phyloP scores from a whole-genome alignment of 2,329 filamentous ascomycete genomes.

The Fusarium sp. region DNA sequence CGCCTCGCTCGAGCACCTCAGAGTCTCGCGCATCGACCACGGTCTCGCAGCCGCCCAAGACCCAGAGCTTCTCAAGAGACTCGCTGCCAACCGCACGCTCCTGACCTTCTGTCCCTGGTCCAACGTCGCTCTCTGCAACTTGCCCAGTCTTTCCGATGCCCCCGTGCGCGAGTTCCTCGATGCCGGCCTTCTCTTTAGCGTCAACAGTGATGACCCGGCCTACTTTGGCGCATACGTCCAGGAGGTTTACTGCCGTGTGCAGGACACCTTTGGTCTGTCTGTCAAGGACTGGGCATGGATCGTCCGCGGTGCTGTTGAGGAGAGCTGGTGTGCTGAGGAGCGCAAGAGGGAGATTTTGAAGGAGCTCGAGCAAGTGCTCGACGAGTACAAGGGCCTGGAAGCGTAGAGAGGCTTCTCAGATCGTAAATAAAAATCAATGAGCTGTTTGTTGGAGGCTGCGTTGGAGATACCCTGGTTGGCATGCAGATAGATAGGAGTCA shows the following conservation, averaged over 20 bases:
- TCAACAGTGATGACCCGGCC: conserved; percentile 79
- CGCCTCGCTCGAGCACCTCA: conserved; percentile 68
- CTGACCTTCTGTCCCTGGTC: conserved; percentile 78
- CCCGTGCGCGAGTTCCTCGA: conserved; percentile 72
- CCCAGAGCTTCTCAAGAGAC: conserved; percentile 62
- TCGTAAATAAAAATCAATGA: conserved; percentile 3
- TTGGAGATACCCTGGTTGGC: conserved; percentile 20
- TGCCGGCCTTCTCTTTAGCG: conserved; percentile 70
- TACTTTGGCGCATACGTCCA: conserved; percentile 81
- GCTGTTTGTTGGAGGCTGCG: conserved; percentile 1
- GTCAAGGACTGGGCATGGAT: conserved; percentile 74
- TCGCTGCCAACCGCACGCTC: conserved; percentile 66
- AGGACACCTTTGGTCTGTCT: conserved; percentile 72
- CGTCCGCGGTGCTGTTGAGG: conserved; percentile 67
- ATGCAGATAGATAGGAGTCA: background rate
- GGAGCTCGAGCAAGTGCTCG: conserved; percentile 50
- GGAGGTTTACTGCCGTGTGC: conserved; percentile 77
- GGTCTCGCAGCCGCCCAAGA: conserved; percentile 73
- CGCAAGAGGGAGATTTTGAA: conserved; percentile 68
- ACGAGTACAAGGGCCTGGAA: conserved; percentile 24
- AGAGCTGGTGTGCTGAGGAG: conserved; percentile 73
- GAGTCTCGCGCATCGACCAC: conserved; percentile 76
- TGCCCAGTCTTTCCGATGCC: conserved; percentile 46
- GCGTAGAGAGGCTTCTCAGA: background rate
- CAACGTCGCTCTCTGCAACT: conserved; percentile 62